Evolutionary conservation across 164 flowering plant species (phyloP).

Genomic region (Vitis riparia): DNA sequence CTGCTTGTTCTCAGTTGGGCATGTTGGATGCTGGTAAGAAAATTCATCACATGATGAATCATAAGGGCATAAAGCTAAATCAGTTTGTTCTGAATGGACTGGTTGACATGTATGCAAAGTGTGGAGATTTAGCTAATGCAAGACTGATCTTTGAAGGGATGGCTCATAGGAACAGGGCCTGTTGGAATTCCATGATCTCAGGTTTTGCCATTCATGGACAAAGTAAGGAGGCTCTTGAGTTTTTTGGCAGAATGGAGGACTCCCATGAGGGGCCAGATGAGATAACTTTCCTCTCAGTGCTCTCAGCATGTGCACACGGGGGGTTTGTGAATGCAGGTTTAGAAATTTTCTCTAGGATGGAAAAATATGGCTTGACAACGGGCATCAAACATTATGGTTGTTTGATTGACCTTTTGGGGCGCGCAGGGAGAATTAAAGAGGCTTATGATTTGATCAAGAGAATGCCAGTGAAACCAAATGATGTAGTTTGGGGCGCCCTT

Average conservation of each 20-base stretch:
- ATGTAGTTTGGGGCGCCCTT: conserved; percentile 62
- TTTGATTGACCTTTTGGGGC: conserved; percentile 66
- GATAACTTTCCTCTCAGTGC: conserved; percentile 57
- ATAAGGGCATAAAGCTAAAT: conserved; percentile 42
- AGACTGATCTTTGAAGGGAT: conserved; percentile 48
- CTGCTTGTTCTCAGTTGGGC: conserved; percentile 78
- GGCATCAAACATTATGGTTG: conserved; percentile 71
- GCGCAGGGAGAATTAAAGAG: conserved; percentile 63
- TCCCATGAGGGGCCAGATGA: conserved; percentile 47
- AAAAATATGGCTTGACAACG: conserved; percentile 40
- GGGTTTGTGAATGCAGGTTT: conserved; percentile 63
- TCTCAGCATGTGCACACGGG: conserved; percentile 76
- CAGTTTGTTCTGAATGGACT: conserved; percentile 65
- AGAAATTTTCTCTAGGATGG: conserved; percentile 58
- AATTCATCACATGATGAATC: conserved; percentile 40
- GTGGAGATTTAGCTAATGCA: conserved; percentile 63
- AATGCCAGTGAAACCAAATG: conserved; percentile 70
- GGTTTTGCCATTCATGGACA: conserved; percentile 68
- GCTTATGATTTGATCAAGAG: conserved; percentile 56
- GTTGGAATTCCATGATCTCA: conserved; percentile 83
- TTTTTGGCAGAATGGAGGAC: conserved; percentile 57
- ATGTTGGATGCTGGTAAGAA: conserved; percentile 54
- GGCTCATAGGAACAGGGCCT: conserved; percentile 33
- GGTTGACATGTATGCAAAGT: conserved; percentile 86
- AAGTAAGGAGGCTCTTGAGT: conserved; percentile 51